Percentiles rank a stretch among this genome's conserved stretches.
These are phyloP conservation scores for Cystofilobasidium macerans DNA, from an alignment of 768 basidiomycete genomes.

Conservation along the genomic window DNA sequence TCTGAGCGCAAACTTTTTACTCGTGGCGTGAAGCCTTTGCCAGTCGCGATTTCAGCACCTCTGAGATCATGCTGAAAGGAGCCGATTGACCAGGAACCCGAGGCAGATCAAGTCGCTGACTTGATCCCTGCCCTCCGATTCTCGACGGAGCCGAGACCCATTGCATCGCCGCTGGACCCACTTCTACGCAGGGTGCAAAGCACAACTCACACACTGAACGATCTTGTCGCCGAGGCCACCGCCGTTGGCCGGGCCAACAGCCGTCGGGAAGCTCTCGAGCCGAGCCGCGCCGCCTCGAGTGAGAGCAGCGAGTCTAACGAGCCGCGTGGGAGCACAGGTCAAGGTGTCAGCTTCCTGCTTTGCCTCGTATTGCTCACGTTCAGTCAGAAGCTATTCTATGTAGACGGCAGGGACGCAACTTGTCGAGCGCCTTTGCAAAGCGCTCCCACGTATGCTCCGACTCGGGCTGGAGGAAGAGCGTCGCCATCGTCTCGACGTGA, in stretches of 20 bases:
- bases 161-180: no score
- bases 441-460: constrained; percentile 72
- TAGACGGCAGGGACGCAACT: background rate
- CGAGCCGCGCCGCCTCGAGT: constrained; percentile 50
- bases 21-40: no score
- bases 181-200: background rate
- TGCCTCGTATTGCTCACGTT: background rate
- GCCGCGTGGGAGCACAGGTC: constrained; percentile 23
- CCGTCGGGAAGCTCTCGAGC: constrained; percentile 35
- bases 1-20: no score
- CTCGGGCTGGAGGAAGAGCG: constrained; percentile 40
- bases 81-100: background rate
- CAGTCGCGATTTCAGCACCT: no score
- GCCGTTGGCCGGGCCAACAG: background rate
- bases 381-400: background rate
- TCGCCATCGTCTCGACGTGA: constrained; percentile 28
- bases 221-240: constrained; percentile 36
- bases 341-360: no score
- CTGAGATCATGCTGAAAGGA: no score
- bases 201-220: constrained; percentile 45
- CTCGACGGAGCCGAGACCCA: no score
- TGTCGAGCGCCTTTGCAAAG: constrained; percentile 43
- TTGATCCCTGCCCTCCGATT: no score
- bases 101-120: background rate
- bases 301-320: constrained; percentile 45